phyloP scores from a whole-genome alignment of 2,329 filamentous ascomycete species.

The Trichoderma simmonsii region DNA sequence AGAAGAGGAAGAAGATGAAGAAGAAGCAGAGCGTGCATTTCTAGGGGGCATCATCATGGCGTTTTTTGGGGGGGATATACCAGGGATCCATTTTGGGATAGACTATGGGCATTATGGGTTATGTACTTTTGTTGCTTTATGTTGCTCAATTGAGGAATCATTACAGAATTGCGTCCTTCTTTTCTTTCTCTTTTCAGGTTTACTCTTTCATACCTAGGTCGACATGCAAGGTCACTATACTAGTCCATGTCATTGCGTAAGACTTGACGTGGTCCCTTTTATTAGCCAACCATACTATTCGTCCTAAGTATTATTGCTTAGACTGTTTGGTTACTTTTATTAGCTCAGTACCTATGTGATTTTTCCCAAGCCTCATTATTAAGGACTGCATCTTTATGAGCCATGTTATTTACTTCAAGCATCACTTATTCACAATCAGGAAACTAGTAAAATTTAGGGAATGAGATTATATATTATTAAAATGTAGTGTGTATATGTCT shows the following conservation, averaged over 20 bases:
- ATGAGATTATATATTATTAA: neutral
- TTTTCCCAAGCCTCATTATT: neutral
- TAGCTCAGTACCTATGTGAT: no score
- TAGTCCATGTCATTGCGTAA: no score
- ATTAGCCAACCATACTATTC: neutral
- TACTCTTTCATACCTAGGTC: no score
- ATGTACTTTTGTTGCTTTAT: neutral
- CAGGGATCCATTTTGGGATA: neutral
- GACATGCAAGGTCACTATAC: no score
- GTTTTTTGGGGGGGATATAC: neutral
- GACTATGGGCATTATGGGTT: neutral
- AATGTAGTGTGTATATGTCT: neutral
- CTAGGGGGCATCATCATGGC: constrained; percentile 22
- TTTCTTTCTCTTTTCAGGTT: no score
- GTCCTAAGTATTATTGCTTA: neutral
- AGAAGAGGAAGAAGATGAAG: constrained; percentile 41
- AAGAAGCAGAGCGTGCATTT: constrained; percentile 51
- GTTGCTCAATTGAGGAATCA: neutral
- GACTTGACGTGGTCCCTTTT: no score
- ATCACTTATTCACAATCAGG: neutral
- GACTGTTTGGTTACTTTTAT: no score
- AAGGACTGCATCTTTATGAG: neutral
- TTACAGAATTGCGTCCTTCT: neutral
- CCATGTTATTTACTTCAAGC: neutral
- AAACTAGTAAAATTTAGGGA: neutral